Base-by-base conservation (phyloP, 768 basidiomycete genomes). In the Boletus subcaerulescens region DNA sequence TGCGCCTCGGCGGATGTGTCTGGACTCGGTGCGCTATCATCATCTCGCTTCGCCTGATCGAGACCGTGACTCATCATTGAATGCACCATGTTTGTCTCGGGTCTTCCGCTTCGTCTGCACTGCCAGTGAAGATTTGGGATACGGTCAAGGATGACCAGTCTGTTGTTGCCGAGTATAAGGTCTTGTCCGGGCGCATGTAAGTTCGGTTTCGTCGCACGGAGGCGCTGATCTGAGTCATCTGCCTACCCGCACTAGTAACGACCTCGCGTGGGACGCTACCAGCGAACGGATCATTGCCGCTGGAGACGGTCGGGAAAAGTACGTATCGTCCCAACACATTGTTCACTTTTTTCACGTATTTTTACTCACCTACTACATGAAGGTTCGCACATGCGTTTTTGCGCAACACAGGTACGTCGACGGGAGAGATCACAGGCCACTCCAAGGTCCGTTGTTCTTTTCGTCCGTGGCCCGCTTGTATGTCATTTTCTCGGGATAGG, bases 241-340 rank as follows among this genome's bases (percentile, higher is more conserved):
- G 29, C 31, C 11, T 24, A 24, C 13, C 4, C 26, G 11, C 46
- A n/a, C 10, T 60, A 93, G 94, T 60, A 94, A 94, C 62, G 96
- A 98, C 72, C 81, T 98, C 20, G 88, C 87, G 12, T 98, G 96
- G 96, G 96, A 98, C 65, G 90, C 89, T 2, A 96, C 98, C 71
- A 92, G 89, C 66, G 96, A 97, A 69, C 82, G 96, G n/a, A 89
- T 98, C 53, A 89, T 98, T 46, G 91, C 88, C 8, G 95, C 91
- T 13, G 96, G 96, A 50, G 92, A 96, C 60, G 94, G 94, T 35
- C 80, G 85, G 55, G 95, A 94, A 64, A 92, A 89, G 92, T 93
- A 50, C 17, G 60, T 50, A 13, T 38, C 13, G 0, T 5, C 15
- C 9, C 14, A 1, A 14, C 13, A 10, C 7, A 11, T 40, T 22